These are phyloP conservation scores for Puccinia polysora DNA, from an alignment of 1,284 basidiomycete species.

Conservation along the genomic window DNA sequence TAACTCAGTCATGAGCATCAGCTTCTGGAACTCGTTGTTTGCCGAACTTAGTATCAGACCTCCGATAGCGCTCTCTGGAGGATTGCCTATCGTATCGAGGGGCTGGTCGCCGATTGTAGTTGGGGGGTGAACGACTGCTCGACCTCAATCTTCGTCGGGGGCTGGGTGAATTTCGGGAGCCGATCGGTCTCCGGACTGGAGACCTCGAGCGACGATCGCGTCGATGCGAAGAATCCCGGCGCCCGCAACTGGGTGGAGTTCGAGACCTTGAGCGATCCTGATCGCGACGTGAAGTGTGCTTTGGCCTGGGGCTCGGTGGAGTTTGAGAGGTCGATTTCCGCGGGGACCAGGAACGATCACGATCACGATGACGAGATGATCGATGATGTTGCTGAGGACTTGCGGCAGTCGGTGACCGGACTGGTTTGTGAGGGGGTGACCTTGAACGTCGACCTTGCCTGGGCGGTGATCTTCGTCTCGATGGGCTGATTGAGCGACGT, in stretches of 20 bases:
- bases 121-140: slow-evolving; percentile 8
- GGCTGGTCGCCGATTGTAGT: too few species aligned
- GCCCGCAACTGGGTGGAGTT: slow-evolving; percentile 2
- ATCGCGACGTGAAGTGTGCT: neutral
- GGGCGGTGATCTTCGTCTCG: neutral
- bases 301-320: slow-evolving; percentile 6
- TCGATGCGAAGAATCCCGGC: neutral
- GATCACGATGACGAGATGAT: neutral
- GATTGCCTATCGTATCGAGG: too few species aligned
- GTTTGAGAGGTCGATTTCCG: neutral
- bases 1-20: too few species aligned
- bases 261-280: neutral
- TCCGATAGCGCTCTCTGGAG: too few species aligned
- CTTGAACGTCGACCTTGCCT: neutral
- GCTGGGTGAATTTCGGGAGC: neutral
- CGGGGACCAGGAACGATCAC: slow-evolving; percentile 12
- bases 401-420: neutral
- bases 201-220: slow-evolving; percentile 6
- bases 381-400: neutral
- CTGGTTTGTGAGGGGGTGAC: neutral
- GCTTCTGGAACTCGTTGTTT: too few species aligned
- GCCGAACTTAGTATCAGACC: too few species aligned
- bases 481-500: too few species aligned
- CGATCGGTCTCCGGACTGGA: neutral
- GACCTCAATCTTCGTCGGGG: neutral